phyloP scores from a whole-genome alignment of 306 rosid species.

The Malus fusca region DNA sequence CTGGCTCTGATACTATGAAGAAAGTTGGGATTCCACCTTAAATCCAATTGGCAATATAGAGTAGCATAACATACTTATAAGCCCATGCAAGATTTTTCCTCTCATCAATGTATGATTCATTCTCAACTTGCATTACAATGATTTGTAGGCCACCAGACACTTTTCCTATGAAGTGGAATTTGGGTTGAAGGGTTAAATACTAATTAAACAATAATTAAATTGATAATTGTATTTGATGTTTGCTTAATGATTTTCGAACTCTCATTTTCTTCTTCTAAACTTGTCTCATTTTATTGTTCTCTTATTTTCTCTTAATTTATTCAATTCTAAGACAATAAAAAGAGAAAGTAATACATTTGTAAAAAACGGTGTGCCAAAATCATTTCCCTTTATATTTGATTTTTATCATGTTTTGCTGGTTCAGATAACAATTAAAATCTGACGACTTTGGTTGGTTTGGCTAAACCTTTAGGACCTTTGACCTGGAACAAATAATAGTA shows the following conservation, averaged over 20 bases:
- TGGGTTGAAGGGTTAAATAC: background rate
- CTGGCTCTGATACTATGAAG: no score
- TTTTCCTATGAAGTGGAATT: background rate
- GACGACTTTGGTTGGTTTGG: background rate
- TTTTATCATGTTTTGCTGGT: background rate
- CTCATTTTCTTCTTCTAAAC: background rate
- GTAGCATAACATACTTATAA: no score
- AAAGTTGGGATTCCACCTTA: no score
- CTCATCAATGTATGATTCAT: no score
- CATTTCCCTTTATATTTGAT: background rate
- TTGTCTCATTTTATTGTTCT: background rate
- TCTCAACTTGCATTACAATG: background rate
- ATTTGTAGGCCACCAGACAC: background rate
- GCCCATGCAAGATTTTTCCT: no score
- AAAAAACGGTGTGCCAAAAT: background rate
- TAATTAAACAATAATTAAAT: background rate
- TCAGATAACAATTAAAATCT: background rate
- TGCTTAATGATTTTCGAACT: background rate
- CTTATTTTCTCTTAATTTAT: no score
- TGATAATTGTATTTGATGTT: background rate
- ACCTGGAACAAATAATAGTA: slow-evolving; percentile 6
- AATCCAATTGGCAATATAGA: no score
- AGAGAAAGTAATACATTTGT: no score
- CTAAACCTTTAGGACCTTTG: background rate
- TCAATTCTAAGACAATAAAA: no score